Evolutionary conservation across 2,329 filamentous ascomycete genomes (phyloP), one percentile per base, ranked within the genome.

Genomic region (Fusarium irregulare): DNA sequence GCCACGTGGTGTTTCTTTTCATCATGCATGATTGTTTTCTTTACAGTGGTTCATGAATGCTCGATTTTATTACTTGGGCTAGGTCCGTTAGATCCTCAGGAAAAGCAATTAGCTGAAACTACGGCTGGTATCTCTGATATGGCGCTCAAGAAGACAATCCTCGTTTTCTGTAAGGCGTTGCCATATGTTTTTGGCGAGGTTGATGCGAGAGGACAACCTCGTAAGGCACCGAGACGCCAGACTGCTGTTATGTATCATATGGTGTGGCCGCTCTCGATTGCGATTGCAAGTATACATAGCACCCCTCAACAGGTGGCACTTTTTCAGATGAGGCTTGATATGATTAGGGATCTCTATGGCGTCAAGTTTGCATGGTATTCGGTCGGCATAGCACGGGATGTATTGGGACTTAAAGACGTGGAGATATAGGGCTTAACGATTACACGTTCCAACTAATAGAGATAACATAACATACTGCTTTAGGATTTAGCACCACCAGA

Each of bases 201-300:
- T 13, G 34, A 65, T 14, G 37, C 28, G 7, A 34, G 32, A 9
- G 66, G 66, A 13, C 7, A 25, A 6, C 60, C 50, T 7, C 11
- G 57, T 23, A 14, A 47, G 3, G 37, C 21, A 25, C 64, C 64
- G 3, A 30, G 60, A 47, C 49, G 47, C 3, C 65, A 61, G 23
- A 45, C 20, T 7, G 66, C 42, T 14, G 14, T 57, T 28, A 68
- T 69, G 66, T 69, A 69, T 32, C 65, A 68, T 45, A 42, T 69
- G 18, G 30, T 69, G 5, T 69, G 66, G 66, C 66, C 66, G 2
- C 60, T 69, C 0, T 42, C 64, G 6, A 20, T 69, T 14, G 47
- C 55, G 2, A 55, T 68, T 25, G 55, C 34, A 18, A 57, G 45
- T 2, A 47, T 25, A 0, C 37, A 60, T 4, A 69, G 46, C 3